Conservation (phyloP, 176 grass and related monocot species). For the Oryza punctata region DNA sequence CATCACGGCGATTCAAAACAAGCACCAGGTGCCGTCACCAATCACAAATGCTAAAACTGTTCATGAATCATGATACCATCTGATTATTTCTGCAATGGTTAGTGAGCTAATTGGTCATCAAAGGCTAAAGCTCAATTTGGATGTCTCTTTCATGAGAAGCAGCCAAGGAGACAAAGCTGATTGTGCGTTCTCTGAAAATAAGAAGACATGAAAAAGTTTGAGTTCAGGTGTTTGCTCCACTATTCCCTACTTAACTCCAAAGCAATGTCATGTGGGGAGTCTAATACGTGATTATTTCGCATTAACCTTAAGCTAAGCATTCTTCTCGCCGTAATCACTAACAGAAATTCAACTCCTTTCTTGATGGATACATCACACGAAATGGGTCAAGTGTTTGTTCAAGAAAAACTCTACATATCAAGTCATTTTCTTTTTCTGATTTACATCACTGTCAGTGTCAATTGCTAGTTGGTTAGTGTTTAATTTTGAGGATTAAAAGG, state of each 20-base stretch:
- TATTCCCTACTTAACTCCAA: conserved; percentile 19
- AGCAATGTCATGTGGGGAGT: neutral
- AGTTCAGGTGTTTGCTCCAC: conserved; percentile 1
- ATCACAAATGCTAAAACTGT: too few relatives aligned
- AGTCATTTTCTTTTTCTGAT: neutral
- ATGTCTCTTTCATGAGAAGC: conserved; percentile 6
- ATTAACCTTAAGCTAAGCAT: neutral
- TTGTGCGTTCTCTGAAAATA: neutral
- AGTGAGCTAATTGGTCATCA: conserved; percentile 10
- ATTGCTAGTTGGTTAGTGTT: neutral
- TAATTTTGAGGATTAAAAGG: neutral
- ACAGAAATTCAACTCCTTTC: neutral
- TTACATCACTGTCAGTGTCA: neutral
- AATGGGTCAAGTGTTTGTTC: neutral
- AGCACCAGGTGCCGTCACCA: neutral
- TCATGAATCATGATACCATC: neutral
- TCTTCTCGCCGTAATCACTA: conserved; percentile 19
- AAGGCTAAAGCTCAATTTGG: neutral
- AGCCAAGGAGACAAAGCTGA: neutral
- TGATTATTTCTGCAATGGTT: conserved; percentile 13
- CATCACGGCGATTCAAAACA: conserved; percentile 19
- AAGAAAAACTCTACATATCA: neutral
- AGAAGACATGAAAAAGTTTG: neutral
- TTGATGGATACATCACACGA: conserved; percentile 1
- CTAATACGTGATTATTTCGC: conserved; percentile 29